Base-by-base conservation (phyloP, 2,329 filamentous ascomycete genomes). In the Claviceps purpurea region DNA sequence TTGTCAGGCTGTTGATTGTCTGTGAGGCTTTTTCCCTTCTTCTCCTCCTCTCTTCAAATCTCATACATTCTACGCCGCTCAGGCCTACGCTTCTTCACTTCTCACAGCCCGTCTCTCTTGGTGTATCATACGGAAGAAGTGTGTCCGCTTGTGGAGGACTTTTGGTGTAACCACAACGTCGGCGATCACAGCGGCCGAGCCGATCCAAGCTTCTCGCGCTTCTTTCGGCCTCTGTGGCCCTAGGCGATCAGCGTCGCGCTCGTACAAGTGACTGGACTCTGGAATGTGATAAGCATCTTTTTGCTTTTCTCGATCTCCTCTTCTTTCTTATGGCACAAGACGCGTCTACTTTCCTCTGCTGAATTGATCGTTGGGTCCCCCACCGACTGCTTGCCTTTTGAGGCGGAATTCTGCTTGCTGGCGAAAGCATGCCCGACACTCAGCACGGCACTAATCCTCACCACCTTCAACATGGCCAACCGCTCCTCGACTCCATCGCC, bases 401-500 rank as follows among this genome's bases (percentile, higher is more conserved):
- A 37, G 50, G 40, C 38, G 34, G 13, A 38, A 20, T 39, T 45
- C 41, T 40, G 30, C n/a, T 50, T 50, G 43, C 42, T 39, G 20
- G 43, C 30, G 45, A 24, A 49, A 64, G 50, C 58, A 67, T 67
- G 65, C 60, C 62, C 44, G 59, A 58, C 56, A 60, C 60, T 56
- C 62, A 56, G 55, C 57, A 57, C 55, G 55, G 57, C 57, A 59
- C 59, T 51, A 59, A 64, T 54, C 55, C 57, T 55, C 62, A 60
- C 52, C 63, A 60, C 20, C 58, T 58, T 49, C 62, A 59, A 50
- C 57, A 68, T 64, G 62, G 60, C 51, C 64, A 61, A 52, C 53
- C 58, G 49, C 58, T 61, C 51, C 58, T 64, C 55, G 58, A 61
- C 18, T 22, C 49, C 53, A 52, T 58, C 45, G 47, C 54, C 40